A percentile compares a stretch with the other conserved stretches of the same genome.
phyloP scores from a whole-genome alignment of 805 yeast genomes.

The Candida ascalaphidarum region DNA sequence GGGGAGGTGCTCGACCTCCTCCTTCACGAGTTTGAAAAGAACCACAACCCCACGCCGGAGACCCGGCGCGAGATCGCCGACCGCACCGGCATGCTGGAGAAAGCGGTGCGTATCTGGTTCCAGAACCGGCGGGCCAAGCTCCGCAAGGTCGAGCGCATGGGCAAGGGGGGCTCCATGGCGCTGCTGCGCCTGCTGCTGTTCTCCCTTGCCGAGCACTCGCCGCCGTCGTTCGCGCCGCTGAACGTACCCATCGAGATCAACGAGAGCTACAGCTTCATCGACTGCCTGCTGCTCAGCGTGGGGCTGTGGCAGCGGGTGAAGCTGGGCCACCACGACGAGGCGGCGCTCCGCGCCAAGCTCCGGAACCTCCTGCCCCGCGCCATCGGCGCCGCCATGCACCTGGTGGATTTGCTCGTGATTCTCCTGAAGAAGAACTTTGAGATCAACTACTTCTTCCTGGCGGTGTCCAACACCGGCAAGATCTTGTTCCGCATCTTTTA shows the following conservation, averaged over 20 bases:
- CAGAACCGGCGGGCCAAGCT: constrained; percentile 81
- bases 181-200: constrained; percentile 13
- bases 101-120: constrained; percentile 89
- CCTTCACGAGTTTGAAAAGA: constrained; percentile 58
- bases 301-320: constrained; percentile 78
- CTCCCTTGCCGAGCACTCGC: not conserved
- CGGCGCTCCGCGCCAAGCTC: constrained; percentile 35
- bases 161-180: constrained; percentile 9
- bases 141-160: constrained; percentile 53
- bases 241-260: constrained; percentile 45
- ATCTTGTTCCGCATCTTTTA: constrained; percentile 67
- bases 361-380: constrained; percentile 62
- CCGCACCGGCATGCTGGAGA: constrained; percentile 73
- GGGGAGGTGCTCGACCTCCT: constrained; percentile 70
- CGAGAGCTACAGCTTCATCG: constrained; percentile 61
- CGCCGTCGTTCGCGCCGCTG: not conserved
- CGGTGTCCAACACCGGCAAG: constrained; percentile 57
- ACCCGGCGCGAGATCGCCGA: constrained; percentile 62
- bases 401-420: constrained; percentile 64
- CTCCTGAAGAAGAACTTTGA: constrained; percentile 64
- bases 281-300: constrained; percentile 59
- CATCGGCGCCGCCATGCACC: constrained; percentile 53
- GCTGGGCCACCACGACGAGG: constrained; percentile 45
- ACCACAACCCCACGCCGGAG: constrained; percentile 71
- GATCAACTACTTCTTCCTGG: constrained; percentile 71